These are phyloP conservation scores for Harrya chromipes DNA, from an alignment of 768 basidiomycete species.

Conservation along the genomic window DNA sequence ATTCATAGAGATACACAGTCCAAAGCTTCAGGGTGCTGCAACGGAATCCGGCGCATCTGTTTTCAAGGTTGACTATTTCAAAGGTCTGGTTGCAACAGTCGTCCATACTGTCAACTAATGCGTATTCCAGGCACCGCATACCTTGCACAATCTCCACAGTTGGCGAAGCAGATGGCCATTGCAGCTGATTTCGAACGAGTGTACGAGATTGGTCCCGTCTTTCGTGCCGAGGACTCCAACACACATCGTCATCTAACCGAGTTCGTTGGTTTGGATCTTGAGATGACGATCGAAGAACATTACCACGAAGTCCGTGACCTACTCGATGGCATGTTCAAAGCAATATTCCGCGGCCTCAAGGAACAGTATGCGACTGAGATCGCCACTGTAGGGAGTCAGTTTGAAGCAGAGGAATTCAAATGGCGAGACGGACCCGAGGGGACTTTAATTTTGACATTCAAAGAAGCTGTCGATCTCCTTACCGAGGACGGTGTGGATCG, in stretches of 20 bases:
- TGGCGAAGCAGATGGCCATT: slow-evolving; percentile 99
- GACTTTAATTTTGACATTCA: slow-evolving; percentile 82
- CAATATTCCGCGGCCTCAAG: slow-evolving; percentile 82
- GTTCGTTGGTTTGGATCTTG: slow-evolving; percentile 97
- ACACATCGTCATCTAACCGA: slow-evolving; percentile 98
- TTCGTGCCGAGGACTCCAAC: slow-evolving; percentile 96
- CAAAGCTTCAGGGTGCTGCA: slow-evolving; percentile 94
- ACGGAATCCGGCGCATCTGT: slow-evolving; percentile 97
- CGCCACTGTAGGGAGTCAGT: slow-evolving; percentile 75
- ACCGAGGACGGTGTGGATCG: slow-evolving; percentile 82
- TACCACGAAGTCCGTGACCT: slow-evolving; percentile 97
- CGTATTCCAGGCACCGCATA: slow-evolving; percentile 70
- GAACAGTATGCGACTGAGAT: slow-evolving; percentile 81
- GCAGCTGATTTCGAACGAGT: slow-evolving; percentile 98
- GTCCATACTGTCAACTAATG: slow-evolving; percentile 3
- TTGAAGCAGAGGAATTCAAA: slow-evolving; percentile 94
- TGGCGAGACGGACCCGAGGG: slow-evolving; percentile 70
- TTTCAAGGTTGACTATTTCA: slow-evolving; percentile 98
- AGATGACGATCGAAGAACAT: slow-evolving; percentile 98
- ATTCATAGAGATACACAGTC: slow-evolving; percentile 95
- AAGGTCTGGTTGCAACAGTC: slow-evolving; percentile 46
- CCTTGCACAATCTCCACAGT: slow-evolving; percentile 95
- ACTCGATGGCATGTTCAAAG: slow-evolving; percentile 81
- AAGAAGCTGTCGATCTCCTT: slow-evolving; percentile 83
- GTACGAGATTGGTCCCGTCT: slow-evolving; percentile 95